phyloP scores from a whole-genome alignment of 2,329 filamentous ascomycete species.

The Thielaviopsis populi region DNA sequence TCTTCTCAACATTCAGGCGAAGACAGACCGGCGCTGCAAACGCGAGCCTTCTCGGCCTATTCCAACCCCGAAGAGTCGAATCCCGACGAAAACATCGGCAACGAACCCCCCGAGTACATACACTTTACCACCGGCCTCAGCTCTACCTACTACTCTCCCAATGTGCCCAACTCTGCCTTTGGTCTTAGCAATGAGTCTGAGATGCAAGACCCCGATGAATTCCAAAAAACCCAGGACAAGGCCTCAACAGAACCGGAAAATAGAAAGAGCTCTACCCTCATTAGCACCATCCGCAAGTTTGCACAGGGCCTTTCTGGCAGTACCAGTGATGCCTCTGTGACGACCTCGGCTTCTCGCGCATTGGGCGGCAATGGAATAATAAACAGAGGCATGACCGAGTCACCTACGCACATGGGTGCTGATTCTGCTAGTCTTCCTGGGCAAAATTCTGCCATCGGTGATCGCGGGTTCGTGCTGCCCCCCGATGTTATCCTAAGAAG shows the following conservation, averaged over 20 bases:
- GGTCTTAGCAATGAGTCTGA: constrained; percentile 10
- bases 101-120: constrained; percentile 8
- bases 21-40: not conserved
- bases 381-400: constrained; percentile 13
- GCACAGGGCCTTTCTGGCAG: constrained; percentile 11
- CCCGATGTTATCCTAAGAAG: not conserved
- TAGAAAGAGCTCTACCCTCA: constrained; percentile 6
- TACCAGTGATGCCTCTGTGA: not conserved
- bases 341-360: not conserved
- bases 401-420: constrained; percentile 22
- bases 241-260: not conserved
- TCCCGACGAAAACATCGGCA: not conserved
- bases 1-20: not conserved
- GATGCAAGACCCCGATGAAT: constrained; percentile 9
- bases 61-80: not conserved
- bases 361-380: constrained; percentile 1
- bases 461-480: constrained; percentile 5
- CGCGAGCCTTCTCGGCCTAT: not conserved
- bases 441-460: not conserved
- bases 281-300: constrained; percentile 8
- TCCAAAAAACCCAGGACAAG: constrained; percentile 5
- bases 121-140: constrained; percentile 6
- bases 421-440: not conserved
- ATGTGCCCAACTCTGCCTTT: constrained; percentile 17
- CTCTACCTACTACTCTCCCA: constrained; percentile 15